A percentile compares a stretch with the other conserved stretches of the same genome.
phyloP scores from a whole-genome alignment of 306 rosid species.

The Sindora glabra region DNA sequence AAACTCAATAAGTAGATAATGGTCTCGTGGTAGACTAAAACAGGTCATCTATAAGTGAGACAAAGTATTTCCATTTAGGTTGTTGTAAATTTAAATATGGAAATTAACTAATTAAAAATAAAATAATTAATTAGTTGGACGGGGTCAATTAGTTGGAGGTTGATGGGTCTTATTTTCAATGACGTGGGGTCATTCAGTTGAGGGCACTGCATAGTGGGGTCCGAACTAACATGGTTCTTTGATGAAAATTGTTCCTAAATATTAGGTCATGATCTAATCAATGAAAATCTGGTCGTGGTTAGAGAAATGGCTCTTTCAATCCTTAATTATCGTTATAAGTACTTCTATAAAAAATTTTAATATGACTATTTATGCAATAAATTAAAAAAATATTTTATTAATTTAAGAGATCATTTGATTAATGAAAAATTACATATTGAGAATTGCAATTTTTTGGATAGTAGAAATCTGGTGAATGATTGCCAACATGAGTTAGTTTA shows the following conservation, averaged over 20 bases:
- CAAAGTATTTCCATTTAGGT: slow-evolving; percentile 16
- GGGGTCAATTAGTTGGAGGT: background rate
- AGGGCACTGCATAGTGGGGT: slow-evolving; percentile 44
- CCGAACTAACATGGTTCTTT: slow-evolving; percentile 37
- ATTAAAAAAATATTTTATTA: no score
- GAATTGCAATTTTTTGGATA: no score
- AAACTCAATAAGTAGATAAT: slow-evolving; percentile 14
- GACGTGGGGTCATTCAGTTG: slow-evolving; percentile 21
- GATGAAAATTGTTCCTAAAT: slow-evolving; percentile 28
- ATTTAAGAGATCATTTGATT: no score
- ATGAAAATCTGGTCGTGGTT: slow-evolving; percentile 31
- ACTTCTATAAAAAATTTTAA: background rate
- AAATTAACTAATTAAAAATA: background rate
- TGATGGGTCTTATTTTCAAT: slow-evolving; percentile 23
- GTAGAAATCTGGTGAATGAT: no score
- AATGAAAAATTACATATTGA: no score
- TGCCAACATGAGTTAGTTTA: no score
- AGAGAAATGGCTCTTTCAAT: slow-evolving; percentile 37
- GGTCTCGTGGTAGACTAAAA: slow-evolving; percentile 23
- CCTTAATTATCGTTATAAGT: slow-evolving; percentile 7
- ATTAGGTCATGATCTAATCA: slow-evolving; percentile 31
- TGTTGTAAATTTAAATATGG: background rate
- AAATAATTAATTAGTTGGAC: slow-evolving; percentile 8
- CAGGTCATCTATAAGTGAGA: slow-evolving; percentile 22
- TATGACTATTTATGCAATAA: no score